Percentiles rank a stretch among this genome's conserved stretches.
These are phyloP conservation scores for Colletotrichum zoysiae DNA, from an alignment of 2,329 filamentous ascomycete genomes.

Conservation along the genomic window DNA sequence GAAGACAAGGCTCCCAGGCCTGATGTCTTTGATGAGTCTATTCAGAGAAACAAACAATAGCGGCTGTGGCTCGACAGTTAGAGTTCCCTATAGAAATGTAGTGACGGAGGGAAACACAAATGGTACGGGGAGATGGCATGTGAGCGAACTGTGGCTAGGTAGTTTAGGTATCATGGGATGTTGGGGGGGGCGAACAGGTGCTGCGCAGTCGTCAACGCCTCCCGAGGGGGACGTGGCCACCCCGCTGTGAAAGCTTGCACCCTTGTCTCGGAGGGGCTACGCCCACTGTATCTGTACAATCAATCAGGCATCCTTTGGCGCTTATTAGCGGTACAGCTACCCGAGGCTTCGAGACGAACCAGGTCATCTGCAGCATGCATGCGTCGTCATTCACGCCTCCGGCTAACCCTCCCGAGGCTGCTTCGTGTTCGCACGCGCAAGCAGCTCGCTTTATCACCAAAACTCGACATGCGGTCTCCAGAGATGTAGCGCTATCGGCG, in stretches of 20 bases:
- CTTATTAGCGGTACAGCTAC: slow-evolving; percentile 32
- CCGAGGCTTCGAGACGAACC: slow-evolving; percentile 17
- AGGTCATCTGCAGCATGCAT: slow-evolving; percentile 42
- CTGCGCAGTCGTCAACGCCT: slow-evolving; percentile 8
- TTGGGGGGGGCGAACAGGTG: slow-evolving; percentile 12
- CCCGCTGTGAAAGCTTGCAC: slow-evolving; percentile 38
- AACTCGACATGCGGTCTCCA: neutral
- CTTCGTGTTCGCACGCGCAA: slow-evolving; percentile 40
- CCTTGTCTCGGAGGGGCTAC: slow-evolving; percentile 39
- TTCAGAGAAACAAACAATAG: slow-evolving; percentile 17
- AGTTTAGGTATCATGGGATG: slow-evolving; percentile 26
- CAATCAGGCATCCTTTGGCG: slow-evolving; percentile 23
- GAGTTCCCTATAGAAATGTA: slow-evolving; percentile 15
- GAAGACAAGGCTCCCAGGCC: slow-evolving; percentile 22
- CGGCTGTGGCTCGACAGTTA: slow-evolving; percentile 3
- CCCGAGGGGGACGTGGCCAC: slow-evolving; percentile 29
- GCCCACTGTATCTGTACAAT: slow-evolving; percentile 39
- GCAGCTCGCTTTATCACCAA: slow-evolving; percentile 28
- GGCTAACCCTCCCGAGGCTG: slow-evolving; percentile 12
- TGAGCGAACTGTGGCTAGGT: slow-evolving; percentile 39
- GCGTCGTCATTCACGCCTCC: slow-evolving; percentile 39
- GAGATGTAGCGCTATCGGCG: neutral
- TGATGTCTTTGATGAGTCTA: slow-evolving; percentile 23
- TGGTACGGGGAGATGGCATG: slow-evolving; percentile 17
- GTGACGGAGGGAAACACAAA: slow-evolving; percentile 6